phyloP scores from a whole-genome alignment of 2,329 filamentous ascomycete genomes.

The Beauveria rudraprayagi region DNA sequence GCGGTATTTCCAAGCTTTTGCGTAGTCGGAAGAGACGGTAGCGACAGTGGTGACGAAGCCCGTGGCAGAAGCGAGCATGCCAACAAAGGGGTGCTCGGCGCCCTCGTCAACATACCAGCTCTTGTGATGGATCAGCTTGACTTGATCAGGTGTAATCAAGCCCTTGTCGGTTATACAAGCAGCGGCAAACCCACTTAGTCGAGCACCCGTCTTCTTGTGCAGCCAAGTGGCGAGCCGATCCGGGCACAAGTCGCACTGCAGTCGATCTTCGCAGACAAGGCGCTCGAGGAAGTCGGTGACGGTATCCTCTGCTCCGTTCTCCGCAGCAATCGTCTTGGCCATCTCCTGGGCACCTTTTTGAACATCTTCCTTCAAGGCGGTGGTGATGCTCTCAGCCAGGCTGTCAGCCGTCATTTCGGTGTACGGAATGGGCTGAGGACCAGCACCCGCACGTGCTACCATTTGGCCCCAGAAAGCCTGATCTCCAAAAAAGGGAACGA shows the following conservation, averaged over 20 bases:
- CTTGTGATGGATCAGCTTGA: constrained; percentile 38
- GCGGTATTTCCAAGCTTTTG: constrained; percentile 13
- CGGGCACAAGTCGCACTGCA: constrained; percentile 53
- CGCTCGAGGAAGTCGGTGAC: constrained; percentile 46
- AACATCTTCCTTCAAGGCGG: constrained; percentile 42
- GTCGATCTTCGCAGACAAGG: constrained; percentile 38
- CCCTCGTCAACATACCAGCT: constrained; percentile 60
- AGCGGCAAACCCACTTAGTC: constrained; percentile 54
- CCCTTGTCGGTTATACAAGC: constrained; percentile 47
- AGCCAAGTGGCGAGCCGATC: constrained; percentile 53
- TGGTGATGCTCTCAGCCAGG: constrained; percentile 43
- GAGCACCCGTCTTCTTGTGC: constrained; percentile 48
- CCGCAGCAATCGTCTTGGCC: constrained; percentile 43
- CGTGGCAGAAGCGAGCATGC: constrained; percentile 56
- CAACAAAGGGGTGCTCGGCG: constrained; percentile 56
- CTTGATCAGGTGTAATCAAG: constrained; percentile 45
- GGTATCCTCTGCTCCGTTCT: constrained; percentile 45
- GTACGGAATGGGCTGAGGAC: constrained; percentile 48
- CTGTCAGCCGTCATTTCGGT: constrained; percentile 50
- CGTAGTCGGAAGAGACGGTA: constrained; percentile 34
- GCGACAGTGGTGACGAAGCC: constrained; percentile 58
- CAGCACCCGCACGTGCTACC: constrained; percentile 52
- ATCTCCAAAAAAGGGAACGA: constrained; percentile 59
- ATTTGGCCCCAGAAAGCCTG: constrained; percentile 62
- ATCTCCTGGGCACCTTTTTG: constrained; percentile 31